Base-by-base conservation (phyloP, 495 filamentous ascomycete genomes). In the Apiosordaria backusii region DNA sequence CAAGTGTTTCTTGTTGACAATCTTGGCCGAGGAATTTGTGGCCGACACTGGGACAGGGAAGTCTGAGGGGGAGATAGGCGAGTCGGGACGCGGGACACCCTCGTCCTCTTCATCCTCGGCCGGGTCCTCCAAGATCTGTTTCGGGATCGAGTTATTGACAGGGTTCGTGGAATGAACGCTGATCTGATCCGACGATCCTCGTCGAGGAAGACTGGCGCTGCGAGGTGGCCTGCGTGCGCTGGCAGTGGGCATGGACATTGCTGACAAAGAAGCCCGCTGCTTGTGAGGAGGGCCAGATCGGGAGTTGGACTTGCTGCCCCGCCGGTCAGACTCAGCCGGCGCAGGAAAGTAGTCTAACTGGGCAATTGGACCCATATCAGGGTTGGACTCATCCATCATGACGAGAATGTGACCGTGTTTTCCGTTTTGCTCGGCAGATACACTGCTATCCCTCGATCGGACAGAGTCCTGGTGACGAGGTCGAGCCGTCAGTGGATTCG, bases 1-100 rank as follows among this genome's bases (percentile, higher is more conserved):
- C 26, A 78, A 78, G 22, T 75, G 72, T 69, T 80, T 82, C 70
- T 79, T 80, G 64, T 78, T 76, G 4, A 29, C 26, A 40, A 61
- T 61, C 65, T 68, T 73, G 35, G 13, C 16, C 35, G 35, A 45
- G 9, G 35, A 15, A 64, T 74, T 80, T 71, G 70, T 72, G 67
- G 67, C 71, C 59, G 61, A 70, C 65, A 65, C 63, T 26, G 74
- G 64, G 13, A 45, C 27, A 19, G 59, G 59, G 24, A 76, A 74
- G 23, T 71, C 71, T 4, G 63, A 63, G 4, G 76, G 72, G 2
- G 78, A 77, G 18, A 78, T 69, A 7, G 79, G 77, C 50, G 75
- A 79, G 60, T 79, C 78, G 1, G 76, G 77, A 10, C 74, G 65
- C 15, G 75, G 75, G 16, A 77, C 57, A 21, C 69, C 74, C 4